Evolutionary conservation across 768 basidiomycete genomes (phyloP).

Genomic region (Rhodosporidiobolus odoratus): DNA sequence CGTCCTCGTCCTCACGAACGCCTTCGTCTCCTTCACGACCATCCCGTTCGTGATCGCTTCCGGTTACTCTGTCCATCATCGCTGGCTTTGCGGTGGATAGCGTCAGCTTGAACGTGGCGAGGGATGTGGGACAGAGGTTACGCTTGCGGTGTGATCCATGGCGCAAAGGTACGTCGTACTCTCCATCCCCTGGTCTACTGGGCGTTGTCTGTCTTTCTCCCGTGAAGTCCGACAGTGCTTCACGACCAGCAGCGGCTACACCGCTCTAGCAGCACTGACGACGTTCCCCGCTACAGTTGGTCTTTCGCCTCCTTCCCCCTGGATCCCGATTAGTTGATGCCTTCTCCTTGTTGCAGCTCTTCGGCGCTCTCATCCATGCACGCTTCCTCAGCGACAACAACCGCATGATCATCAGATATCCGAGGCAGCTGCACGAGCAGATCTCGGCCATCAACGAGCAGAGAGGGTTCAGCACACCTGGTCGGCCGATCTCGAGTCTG

Average conservation of each 20-base stretch:
- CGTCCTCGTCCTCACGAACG: slow-evolving; percentile 31
- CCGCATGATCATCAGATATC: slow-evolving; percentile 14
- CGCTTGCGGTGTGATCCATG: slow-evolving; percentile 20
- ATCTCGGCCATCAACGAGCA: slow-evolving; percentile 22
- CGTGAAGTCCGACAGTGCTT: slow-evolving; percentile 16
- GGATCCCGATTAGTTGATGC: too few species aligned
- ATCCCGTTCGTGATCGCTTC: slow-evolving; percentile 36
- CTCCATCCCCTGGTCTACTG: background rate
- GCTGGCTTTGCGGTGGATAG: slow-evolving; percentile 26
- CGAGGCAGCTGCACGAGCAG: slow-evolving; percentile 11
- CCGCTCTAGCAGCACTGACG: slow-evolving; percentile 28
- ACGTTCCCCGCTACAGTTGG: slow-evolving; percentile 26
- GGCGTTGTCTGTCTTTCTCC: background rate
- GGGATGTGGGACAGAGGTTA: slow-evolving; percentile 29
- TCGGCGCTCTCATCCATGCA: slow-evolving; percentile 31
- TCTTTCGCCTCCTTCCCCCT: background rate
- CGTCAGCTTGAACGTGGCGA: slow-evolving; percentile 34
- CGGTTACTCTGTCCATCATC: slow-evolving; percentile 34
- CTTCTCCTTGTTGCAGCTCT: background rate
- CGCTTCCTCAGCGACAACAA: slow-evolving; percentile 25
- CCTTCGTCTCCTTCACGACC: slow-evolving; percentile 32
- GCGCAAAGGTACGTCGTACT: background rate
- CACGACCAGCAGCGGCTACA: slow-evolving; percentile 15
- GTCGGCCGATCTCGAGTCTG: slow-evolving; percentile 20
- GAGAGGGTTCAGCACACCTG: slow-evolving; percentile 12